phyloP scores from a whole-genome alignment of 192 early-diverging fungal species.

The Backusella luteola region DNA sequence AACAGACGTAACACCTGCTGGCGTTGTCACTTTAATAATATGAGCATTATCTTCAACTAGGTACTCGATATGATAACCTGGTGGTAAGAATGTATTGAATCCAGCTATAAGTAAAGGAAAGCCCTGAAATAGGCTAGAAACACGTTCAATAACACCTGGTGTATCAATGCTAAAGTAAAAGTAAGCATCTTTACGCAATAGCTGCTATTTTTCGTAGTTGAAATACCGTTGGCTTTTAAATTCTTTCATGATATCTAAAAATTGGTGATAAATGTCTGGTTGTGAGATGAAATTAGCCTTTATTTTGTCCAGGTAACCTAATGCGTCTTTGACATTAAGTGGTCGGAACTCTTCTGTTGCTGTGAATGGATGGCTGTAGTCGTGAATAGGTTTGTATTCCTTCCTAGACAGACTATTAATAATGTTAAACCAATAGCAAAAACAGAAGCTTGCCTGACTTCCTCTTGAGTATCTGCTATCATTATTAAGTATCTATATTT shows the following conservation, averaged over 20 bases:
- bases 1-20: slow-evolving; percentile 56
- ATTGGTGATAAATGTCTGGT: slow-evolving; percentile 93
- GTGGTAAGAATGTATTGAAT: slow-evolving; percentile 96
- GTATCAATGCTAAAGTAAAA: slow-evolving; percentile 59
- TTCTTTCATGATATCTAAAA: slow-evolving; percentile 99
- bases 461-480: neutral
- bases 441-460: slow-evolving; percentile 10
- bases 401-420: neutral
- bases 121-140: slow-evolving; percentile 86
- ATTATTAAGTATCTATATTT: neutral
- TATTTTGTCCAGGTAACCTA: slow-evolving; percentile 92
- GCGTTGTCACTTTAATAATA: slow-evolving; percentile 83
- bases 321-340: slow-evolving; percentile 88
- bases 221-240: slow-evolving; percentile 87
- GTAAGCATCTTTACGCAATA: neutral
- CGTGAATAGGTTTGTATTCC: neutral
- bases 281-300: slow-evolving; percentile 86
- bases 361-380: neutral
- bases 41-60: slow-evolving; percentile 67
- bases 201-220: neutral
- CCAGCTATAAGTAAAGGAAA: slow-evolving; percentile 87
- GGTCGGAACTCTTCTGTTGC: slow-evolving; percentile 35
- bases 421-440: slow-evolving; percentile 3
- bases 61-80: slow-evolving; percentile 91
- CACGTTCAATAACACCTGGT: slow-evolving; percentile 91